Conservation (phyloP, 2,329 filamentous ascomycete species). For the Pseudocercospora fijiensis region DNA sequence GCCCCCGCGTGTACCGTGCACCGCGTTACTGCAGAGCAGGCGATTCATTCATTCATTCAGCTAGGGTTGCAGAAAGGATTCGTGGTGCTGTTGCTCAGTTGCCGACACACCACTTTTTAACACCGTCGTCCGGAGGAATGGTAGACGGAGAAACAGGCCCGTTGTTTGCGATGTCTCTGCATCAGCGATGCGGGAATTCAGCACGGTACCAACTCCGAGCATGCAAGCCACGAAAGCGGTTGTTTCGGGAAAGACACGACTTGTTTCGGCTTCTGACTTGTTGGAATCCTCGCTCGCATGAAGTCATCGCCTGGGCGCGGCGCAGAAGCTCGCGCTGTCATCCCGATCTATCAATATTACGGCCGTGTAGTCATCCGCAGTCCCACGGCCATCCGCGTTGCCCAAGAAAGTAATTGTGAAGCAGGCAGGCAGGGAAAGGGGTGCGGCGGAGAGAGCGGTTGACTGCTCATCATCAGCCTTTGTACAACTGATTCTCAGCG, state of each 20-base stretch:
- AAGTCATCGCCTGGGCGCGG: constrained; percentile 2
- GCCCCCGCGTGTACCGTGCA: no score
- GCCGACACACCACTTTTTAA: constrained; percentile 1
- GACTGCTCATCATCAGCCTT: constrained; percentile 6
- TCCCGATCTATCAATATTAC: not conserved
- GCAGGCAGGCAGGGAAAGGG: not conserved
- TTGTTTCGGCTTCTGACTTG: not conserved
- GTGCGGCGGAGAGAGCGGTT: not conserved
- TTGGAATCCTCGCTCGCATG: constrained; percentile 1
- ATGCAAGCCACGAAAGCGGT: not conserved
- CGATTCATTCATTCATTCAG: constrained; percentile 1
- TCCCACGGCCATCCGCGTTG: not conserved
- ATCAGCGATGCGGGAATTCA: not conserved
- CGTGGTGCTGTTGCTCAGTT: constrained; percentile 1
- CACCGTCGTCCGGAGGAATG: constrained; percentile 1
- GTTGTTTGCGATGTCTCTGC: not conserved
- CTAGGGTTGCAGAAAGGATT: not conserved
- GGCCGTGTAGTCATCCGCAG: not conserved
- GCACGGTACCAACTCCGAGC: not conserved
- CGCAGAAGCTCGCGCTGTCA: not conserved
- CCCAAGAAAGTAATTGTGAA: not conserved
- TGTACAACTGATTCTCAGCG: not conserved
- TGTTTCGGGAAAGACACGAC: not conserved
- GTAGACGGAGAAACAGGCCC: not conserved
- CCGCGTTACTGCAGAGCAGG: no score